Conservation (phyloP, 2,329 filamentous ascomycete species). For the Pseudogymnoascus sp. region DNA sequence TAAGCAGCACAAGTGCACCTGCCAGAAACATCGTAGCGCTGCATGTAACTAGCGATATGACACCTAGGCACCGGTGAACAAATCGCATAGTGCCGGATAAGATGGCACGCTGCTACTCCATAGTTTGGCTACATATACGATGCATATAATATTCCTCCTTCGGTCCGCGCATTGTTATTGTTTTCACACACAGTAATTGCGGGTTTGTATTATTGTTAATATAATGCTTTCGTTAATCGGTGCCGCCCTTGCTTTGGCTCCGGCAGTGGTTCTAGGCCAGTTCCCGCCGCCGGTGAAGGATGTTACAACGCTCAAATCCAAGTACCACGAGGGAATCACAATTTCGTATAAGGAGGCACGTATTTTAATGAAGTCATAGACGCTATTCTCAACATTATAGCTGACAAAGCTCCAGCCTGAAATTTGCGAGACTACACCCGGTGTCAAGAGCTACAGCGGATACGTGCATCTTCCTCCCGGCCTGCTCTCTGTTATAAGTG, state of each 20-base stretch:
- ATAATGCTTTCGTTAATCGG: neutral
- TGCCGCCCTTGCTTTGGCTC: neutral
- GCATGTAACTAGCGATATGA: neutral
- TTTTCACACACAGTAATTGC: neutral
- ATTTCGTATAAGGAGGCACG: constrained; percentile 14
- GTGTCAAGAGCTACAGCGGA: constrained; percentile 13
- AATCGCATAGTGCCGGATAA: neutral
- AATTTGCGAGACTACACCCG: constrained; percentile 14
- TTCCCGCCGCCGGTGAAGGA: constrained; percentile 12
- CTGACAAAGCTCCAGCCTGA: constrained; percentile 9
- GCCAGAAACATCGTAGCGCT: neutral
- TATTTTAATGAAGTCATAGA: neutral
- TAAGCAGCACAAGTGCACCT: neutral
- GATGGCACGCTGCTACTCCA: neutral
- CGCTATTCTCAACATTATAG: neutral
- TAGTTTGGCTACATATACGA: neutral
- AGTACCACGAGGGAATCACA: constrained; percentile 14
- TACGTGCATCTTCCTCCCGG: constrained; percentile 15
- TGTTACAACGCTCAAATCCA: constrained; percentile 12
- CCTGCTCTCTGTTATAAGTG: constrained; percentile 8
- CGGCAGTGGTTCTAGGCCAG: neutral
- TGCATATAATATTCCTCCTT: neutral
- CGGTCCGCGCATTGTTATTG: neutral
- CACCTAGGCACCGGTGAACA: neutral
- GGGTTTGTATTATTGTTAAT: neutral